Base-by-base conservation (phyloP, 2,329 filamentous ascomycete species). In the Didymella lethalis region DNA sequence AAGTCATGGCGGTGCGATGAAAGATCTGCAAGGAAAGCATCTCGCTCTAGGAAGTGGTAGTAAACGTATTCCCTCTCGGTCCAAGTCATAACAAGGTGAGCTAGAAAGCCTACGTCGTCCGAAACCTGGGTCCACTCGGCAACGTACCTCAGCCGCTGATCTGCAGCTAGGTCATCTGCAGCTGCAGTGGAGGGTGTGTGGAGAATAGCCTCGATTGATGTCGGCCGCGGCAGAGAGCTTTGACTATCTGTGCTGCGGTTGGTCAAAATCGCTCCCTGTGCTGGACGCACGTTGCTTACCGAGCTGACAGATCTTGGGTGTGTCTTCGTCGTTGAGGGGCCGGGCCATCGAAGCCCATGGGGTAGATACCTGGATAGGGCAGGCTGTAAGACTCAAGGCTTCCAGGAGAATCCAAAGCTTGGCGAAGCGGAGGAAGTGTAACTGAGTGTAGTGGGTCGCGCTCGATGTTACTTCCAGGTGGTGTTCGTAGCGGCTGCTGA, bases 31-130 rank as follows among this genome's bases (percentile, higher is more conserved):
- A 75, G 62, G 26, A 75, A 72, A 18, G 67, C 62, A 11, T 74
- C 67, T 58, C 69, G 69, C 34, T 75, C 72, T 8, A 75, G 36
- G 40, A 70, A 72, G 45, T 73, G 71, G 44, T 68, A 73, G 49
- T 70, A 75, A 18, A 51, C 54, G 48, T 70, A 62, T 38, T 75
- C 71, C 54, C 66, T 68, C 18, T 53, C 55, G 49, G 70, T 63
- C 72, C 72, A 75, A 7, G 58, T 54, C 11, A 63, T 64, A 45
- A 75, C 57, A 25, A 75, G 63, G n/a, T 63, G 57, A 5, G 62
- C 46, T 4, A 74, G 40, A 5, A 73, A 58, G 26, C 62, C 54
- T 16, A 36, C 50, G 36, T 73, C 65, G 25, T 63, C 50, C 0
- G 64, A 68, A 7, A 71, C 64, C 7, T 36, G 57, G 6, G 72